A percentile compares a stretch with the other conserved stretches of the same genome.
phyloP scores from a whole-genome alignment of 176 grass and related monocot genomes.

The Tillandsia fasciculata region DNA sequence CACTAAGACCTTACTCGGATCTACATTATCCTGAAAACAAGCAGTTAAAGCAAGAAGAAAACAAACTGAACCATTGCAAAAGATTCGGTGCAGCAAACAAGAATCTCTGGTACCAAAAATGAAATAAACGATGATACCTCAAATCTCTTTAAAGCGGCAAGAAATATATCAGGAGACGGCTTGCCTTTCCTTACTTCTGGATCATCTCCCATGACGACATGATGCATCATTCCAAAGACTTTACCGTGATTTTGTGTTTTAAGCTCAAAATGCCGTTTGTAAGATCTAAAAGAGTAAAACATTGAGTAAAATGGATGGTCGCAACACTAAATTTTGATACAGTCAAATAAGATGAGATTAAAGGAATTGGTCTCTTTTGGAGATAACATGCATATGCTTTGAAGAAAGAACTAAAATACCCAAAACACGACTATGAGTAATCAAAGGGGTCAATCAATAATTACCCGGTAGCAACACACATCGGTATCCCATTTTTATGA shows the following conservation, averaged over 20 bases:
- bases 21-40: conserved; percentile 37
- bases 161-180: conserved; percentile 92
- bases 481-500: conserved; percentile 54
- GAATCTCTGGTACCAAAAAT: not conserved
- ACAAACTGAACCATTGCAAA: conserved; percentile 7
- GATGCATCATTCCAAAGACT: conserved; percentile 72
- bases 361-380: no score
- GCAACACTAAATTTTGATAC: not conserved
- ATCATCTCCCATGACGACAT: conserved; percentile 83
- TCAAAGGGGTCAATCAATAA: not conserved
- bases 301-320: not conserved
- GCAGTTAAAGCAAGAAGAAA: conserved; percentile 4
- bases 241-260: conserved; percentile 90
- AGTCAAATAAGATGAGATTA: no score
- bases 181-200: conserved; percentile 80
- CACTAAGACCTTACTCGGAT: conserved; percentile 59
- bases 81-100: conserved; percentile 2
- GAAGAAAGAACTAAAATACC: no score
- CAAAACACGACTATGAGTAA: no score
- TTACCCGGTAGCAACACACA: conserved; percentile 82
- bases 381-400: no score
- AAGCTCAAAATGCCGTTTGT: conserved; percentile 62
- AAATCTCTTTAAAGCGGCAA: conserved; percentile 69
- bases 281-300: conserved; percentile 44
- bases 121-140: conserved; percentile 33